Evolutionary conservation across 2,329 filamentous ascomycete species (phyloP), one percentile per base, ranked within the genome.

Genomic region (Sporothrix humicola): DNA sequence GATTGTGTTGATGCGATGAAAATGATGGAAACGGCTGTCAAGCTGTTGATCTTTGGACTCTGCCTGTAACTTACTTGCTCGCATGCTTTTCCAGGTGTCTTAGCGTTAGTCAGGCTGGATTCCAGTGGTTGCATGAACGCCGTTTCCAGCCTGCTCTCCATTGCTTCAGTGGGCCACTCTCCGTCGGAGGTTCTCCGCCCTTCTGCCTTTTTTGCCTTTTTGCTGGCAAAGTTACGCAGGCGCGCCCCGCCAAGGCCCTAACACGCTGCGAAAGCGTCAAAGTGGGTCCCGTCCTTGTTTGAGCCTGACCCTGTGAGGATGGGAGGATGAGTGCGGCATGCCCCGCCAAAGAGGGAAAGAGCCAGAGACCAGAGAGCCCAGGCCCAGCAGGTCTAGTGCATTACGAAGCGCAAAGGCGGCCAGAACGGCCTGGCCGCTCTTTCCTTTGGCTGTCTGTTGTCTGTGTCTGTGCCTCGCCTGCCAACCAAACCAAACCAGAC

Each of bases 331-430:
- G 59, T 44, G 37, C 59, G 17, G 59, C 37, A 44, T 63, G 59
- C 59, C 58, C 59, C 59, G 59, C 37, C 59, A 63, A 37, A 63
- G 17, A 20, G 59, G 20, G 26, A 48, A 48, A 52, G 13, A 52
- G 31, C 2, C 31, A 37, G 4, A 37, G 31, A 37, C 4, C 31
- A 37, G 31, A 37, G 31, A 37, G n/a, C 52, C 59, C 23, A 8
- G 65, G 42, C 15, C 31, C 31, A 37, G 31, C 66, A 69, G 65
- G 9, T 23, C 17, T 46, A 37, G 31, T 37, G 63, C 71, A 69
- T 73, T 52, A 73, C 65, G 71, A 65, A 73, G 65, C 65, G 31
- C 66, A 69, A 56, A 37, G 46, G 20, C 12, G 37, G 68, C 54
- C 66, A 42, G 48, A 46, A 50, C 63, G 56, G 56, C 56, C 23